A percentile compares a stretch with the other conserved stretches of the same genome.
These are phyloP conservation scores for Hypoxylon sp. DNA, from an alignment of 2,329 filamentous ascomycete species.

Conservation along the genomic window DNA sequence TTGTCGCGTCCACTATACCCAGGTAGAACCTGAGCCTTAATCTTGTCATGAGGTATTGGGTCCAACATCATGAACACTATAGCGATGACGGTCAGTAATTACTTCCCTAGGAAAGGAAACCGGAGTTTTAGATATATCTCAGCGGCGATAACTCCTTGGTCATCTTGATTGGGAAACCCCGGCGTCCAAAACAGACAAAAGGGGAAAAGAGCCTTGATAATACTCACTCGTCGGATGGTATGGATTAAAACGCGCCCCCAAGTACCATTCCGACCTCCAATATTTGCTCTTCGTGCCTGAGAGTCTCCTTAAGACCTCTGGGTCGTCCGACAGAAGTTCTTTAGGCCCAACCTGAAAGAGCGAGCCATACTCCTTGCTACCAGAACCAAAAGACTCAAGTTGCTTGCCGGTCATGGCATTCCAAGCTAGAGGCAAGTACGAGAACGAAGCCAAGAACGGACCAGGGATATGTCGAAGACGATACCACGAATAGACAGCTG, in stretches of 20 bases:
- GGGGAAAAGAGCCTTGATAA: no score
- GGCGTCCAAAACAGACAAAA: no score
- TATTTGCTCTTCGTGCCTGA: constrained; percentile 42
- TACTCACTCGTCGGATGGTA: constrained; percentile 23
- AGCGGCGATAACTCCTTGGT: no score
- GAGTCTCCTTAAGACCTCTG: constrained; percentile 42
- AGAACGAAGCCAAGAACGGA: constrained; percentile 41
- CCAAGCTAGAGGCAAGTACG: constrained; percentile 39
- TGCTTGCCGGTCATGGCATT: constrained; percentile 23
- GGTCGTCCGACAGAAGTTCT: constrained; percentile 45
- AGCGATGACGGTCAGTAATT: no score
- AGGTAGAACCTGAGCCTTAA: constrained; percentile 43
- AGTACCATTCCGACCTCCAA: constrained; percentile 42
- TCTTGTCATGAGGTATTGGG: constrained; percentile 41
- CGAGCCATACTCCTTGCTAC: constrained; percentile 36
- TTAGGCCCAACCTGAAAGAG: constrained; percentile 48
- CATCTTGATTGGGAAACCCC: no score
- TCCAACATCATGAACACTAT: constrained; percentile 35
- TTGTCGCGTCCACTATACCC: constrained; percentile 48
- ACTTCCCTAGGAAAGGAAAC: no score
- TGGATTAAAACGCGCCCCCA: constrained; percentile 39
- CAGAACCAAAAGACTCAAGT: constrained; percentile 9
- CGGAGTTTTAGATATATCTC: no score
- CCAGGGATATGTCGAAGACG: constrained; percentile 45
- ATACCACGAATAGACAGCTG: constrained; percentile 38